Evolutionary conservation across 257 asterid genomes (phyloP).

Genomic region (Solanum ossicruentum): DNA sequence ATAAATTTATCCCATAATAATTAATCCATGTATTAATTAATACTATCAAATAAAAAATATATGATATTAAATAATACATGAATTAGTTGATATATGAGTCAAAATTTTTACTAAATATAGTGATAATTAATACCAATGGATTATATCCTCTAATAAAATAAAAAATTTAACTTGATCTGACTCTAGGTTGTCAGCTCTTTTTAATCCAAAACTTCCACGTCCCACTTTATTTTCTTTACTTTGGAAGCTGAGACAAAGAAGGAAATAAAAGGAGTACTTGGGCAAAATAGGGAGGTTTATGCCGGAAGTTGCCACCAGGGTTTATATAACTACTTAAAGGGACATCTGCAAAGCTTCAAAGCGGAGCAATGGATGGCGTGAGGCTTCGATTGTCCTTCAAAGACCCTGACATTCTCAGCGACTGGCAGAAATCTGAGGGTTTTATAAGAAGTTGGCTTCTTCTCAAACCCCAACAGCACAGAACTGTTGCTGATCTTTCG

Average conservation of each 20-base stretch:
- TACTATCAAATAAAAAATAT: too few species aligned
- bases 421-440: slow-evolving; percentile 59
- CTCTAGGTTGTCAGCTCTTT: too few species aligned
- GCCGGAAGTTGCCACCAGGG: background rate
- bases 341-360: background rate
- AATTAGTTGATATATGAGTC: too few species aligned
- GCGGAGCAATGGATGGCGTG: slow-evolving; percentile 40
- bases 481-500: slow-evolving; percentile 47
- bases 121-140: too few species aligned
- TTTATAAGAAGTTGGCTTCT: slow-evolving; percentile 56
- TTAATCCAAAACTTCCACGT: too few species aligned
- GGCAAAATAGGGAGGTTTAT: background rate
- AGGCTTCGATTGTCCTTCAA: slow-evolving; percentile 60
- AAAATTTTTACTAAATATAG: too few species aligned
- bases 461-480: slow-evolving; percentile 41
- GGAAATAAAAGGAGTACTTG: background rate
- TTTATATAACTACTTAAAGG: background rate
- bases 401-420: slow-evolving; percentile 48
- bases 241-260: background rate
- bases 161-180: too few species aligned
- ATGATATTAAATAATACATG: too few species aligned
- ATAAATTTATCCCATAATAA: too few species aligned
- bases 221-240: too few species aligned
- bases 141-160: too few species aligned
- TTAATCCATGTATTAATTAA: too few species aligned